Evolutionary conservation across 1,139 yeast species (phyloP).

Genomic region (Starmera stellimalicola): DNA sequence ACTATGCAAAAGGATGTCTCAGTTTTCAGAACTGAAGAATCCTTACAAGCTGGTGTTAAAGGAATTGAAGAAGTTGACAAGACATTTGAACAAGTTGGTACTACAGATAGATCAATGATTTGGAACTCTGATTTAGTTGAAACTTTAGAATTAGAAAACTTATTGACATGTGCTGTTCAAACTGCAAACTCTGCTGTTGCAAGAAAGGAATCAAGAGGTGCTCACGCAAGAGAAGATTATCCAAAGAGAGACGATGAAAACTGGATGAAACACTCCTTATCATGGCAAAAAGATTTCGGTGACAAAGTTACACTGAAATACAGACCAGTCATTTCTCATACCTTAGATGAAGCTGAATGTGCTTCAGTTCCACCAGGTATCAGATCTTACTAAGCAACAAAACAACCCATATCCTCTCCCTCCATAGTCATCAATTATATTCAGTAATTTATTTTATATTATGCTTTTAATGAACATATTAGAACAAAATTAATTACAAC

Average conservation of each 20-base stretch:
- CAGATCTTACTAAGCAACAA: slow-evolving; percentile 68
- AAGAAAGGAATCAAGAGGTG: slow-evolving; percentile 97
- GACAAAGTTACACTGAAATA: slow-evolving; percentile 68
- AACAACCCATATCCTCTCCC: too few relatives aligned
- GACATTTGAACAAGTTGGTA: slow-evolving; percentile 63
- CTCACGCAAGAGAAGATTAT: slow-evolving; percentile 97
- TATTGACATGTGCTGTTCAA: slow-evolving; percentile 95
- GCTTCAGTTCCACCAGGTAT: slow-evolving; percentile 94
- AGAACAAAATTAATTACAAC: too few relatives aligned
- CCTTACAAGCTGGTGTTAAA: slow-evolving; percentile 85
- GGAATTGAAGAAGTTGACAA: slow-evolving; percentile 71
- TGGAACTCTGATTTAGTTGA: slow-evolving; percentile 98
- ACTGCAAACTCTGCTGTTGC: slow-evolving; percentile 93
- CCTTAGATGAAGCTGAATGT: slow-evolving; percentile 89
- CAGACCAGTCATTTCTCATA: slow-evolving; percentile 76
- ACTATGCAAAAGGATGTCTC: slow-evolving; percentile 97
- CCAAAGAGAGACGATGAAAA: slow-evolving; percentile 91
- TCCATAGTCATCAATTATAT: too few relatives aligned
- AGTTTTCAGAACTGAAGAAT: slow-evolving; percentile 90
- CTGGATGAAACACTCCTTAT: slow-evolving; percentile 97
- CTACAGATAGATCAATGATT: slow-evolving; percentile 94
- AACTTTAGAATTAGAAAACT: slow-evolving; percentile 91
- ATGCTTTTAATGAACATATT: background rate
- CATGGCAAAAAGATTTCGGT: slow-evolving; percentile 76
- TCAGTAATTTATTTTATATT: too few relatives aligned